A percentile compares a stretch with the other conserved stretches of the same genome.
These are phyloP conservation scores for Anthostomella pinea DNA, from an alignment of 2,329 filamentous ascomycete species.

Conservation along the genomic window DNA sequence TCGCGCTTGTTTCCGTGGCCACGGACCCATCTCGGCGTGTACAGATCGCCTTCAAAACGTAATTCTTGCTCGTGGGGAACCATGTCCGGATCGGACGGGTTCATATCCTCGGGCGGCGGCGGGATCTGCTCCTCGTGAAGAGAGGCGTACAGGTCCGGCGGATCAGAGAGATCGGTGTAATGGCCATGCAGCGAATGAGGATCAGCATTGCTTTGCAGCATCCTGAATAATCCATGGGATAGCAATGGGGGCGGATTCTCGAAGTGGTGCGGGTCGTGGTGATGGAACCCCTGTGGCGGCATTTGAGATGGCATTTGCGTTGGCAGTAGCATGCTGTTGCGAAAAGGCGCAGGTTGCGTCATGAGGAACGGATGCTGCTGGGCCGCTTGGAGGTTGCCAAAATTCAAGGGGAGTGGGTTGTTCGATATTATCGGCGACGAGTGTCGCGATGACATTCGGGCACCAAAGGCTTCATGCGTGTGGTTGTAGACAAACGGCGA, in stretches of 20 bases:
- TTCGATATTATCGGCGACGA: slow-evolving; percentile 48
- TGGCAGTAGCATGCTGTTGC: slow-evolving; percentile 59
- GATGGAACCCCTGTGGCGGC: slow-evolving; percentile 48
- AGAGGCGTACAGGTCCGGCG: slow-evolving; percentile 73
- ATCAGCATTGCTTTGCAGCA: slow-evolving; percentile 73
- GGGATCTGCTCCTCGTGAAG: slow-evolving; percentile 70
- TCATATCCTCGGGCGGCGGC: slow-evolving; percentile 78
- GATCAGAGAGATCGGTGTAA: slow-evolving; percentile 71
- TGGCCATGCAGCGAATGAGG: slow-evolving; percentile 65
- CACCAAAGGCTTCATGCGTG: slow-evolving; percentile 57
- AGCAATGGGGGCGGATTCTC: slow-evolving; percentile 61
- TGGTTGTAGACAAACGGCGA: slow-evolving; percentile 63
- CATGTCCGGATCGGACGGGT: slow-evolving; percentile 71
- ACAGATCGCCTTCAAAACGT: slow-evolving; percentile 76
- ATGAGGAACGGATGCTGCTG: slow-evolving; percentile 56
- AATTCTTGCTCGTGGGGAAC: slow-evolving; percentile 76
- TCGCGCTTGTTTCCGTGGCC: slow-evolving; percentile 85
- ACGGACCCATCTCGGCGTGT: slow-evolving; percentile 80
- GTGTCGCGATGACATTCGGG: slow-evolving; percentile 53
- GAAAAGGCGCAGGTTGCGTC: slow-evolving; percentile 49
- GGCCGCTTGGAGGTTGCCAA: slow-evolving; percentile 52
- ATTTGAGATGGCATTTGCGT: slow-evolving; percentile 45
- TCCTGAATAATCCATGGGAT: slow-evolving; percentile 71
- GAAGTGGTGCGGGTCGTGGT: slow-evolving; percentile 50
- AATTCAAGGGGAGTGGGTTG: slow-evolving; percentile 50